A percentile compares a stretch with the other conserved stretches of the same genome.
These are phyloP conservation scores for Fraxinus velutina DNA, from an alignment of 305 asterid species.

Conservation along the genomic window DNA sequence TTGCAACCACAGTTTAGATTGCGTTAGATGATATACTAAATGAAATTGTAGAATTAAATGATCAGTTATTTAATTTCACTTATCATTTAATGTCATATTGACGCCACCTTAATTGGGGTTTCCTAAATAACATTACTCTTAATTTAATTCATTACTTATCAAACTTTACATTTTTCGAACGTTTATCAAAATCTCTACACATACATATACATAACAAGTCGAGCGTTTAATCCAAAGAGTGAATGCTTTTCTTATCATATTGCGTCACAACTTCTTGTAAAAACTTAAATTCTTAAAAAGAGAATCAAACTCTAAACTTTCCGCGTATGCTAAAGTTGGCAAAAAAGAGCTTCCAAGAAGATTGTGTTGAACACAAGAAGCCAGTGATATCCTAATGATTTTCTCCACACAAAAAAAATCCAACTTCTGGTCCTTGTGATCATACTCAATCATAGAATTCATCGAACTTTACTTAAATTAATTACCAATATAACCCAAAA, in stretches of 20 bases:
- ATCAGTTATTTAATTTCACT: too few relatives aligned
- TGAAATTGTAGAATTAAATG: too few relatives aligned
- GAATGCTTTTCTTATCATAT: not conserved
- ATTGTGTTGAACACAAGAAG: not conserved
- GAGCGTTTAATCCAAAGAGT: not conserved
- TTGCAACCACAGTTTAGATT: too few relatives aligned
- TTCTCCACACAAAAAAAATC: not conserved
- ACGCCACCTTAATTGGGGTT: too few relatives aligned
- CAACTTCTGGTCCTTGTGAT: slow-evolving; percentile 35
- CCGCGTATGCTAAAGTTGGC: not conserved
- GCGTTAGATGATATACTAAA: too few relatives aligned
- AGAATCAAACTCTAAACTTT: not conserved
- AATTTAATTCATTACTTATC: too few relatives aligned
- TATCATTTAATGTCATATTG: too few relatives aligned
- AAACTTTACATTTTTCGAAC: too few relatives aligned
- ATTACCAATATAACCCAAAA: not conserved
- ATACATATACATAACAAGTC: not conserved
- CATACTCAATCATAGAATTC: slow-evolving; percentile 23
- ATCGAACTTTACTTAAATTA: slow-evolving; percentile 24
- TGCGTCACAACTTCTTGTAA: not conserved
- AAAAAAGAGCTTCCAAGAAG: not conserved
- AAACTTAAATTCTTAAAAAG: too few relatives aligned
- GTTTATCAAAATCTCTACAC: not conserved
- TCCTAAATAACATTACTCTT: too few relatives aligned
- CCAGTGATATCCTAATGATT: not conserved